Base-by-base conservation (phyloP, 148 eudicot species). In the Vaccinium myrtillus region DNA sequence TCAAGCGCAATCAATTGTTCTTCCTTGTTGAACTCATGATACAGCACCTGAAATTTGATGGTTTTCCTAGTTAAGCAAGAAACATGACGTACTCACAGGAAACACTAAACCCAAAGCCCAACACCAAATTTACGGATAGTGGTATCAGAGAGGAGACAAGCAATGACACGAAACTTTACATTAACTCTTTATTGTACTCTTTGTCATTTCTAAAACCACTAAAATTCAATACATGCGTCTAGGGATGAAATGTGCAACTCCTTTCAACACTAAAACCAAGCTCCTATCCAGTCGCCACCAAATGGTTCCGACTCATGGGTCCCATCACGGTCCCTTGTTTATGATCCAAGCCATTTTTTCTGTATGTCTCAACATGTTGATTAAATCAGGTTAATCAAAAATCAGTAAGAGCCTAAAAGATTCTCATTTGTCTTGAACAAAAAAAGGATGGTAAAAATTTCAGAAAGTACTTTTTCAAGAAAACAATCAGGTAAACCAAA, bases 1-100 rank as follows among this genome's bases (percentile, higher is more conserved):
- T 95, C 98, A 32, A 95, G 82, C 13, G 99, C 99, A 1, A 90
- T 94, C 15, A 81, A 6, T 82, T 97, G 99, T 88, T 97, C 98
- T 88, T 97, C 98, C 91, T 93, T 93, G 87, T 58, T 91, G 86
- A 95, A 97, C 83, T 85, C 87, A 71, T 97, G 95, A 87, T 97
- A 97, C 25, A 88, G 21, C 83, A 89, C 95, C 99, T 96, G 90
- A 48, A 78, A 43, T 48, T 75, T 36, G 36, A 70, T 11, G 16
- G 36, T 61, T 32, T 58, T 12, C 53, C 65, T 27, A 14, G 58
- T 39, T 16, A 53, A 55, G 82, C 70, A 54, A 75, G 43, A 36
- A 53, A 13, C 5, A 19, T 0, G 18, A 13, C n/a, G 43, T 74
- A 43, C 67, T 73, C 23, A 14, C 59, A 13, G 32, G 30, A 23